Evolutionary conservation across 495 filamentous ascomycete species (phyloP).

Genomic region (Chaetomium fimeti): DNA sequence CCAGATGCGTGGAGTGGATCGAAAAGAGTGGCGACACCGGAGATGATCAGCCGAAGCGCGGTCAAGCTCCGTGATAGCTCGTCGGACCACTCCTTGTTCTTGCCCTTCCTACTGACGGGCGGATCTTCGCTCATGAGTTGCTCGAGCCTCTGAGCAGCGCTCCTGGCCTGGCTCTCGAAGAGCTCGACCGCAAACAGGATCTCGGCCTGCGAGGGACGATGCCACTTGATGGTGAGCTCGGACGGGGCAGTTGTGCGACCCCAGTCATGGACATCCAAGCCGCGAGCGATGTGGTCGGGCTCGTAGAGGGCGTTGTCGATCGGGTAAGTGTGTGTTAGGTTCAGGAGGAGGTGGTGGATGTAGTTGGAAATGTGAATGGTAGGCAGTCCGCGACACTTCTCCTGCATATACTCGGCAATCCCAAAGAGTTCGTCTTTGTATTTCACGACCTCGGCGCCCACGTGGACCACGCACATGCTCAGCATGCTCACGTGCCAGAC

Average conservation of each 20-base stretch:
- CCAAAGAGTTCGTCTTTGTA: conserved; percentile 86
- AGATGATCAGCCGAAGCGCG: conserved; percentile 78
- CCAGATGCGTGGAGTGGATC: conserved; percentile 69
- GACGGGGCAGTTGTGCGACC: conserved; percentile 66
- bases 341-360: conserved; percentile 97
- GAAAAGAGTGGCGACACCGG: conserved; percentile 84
- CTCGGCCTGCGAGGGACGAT: conserved; percentile 75
- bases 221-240: conserved; percentile 84
- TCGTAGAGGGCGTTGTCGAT: conserved; percentile 85
- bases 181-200: conserved; percentile 84
- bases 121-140: conserved; percentile 77
- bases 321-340: conserved; percentile 89
- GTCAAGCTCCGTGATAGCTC: conserved; percentile 88
- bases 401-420: conserved; percentile 92
- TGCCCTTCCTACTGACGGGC: conserved; percentile 86
- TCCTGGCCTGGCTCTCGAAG: conserved; percentile 73
- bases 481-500: conserved; percentile 98
- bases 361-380: conserved; percentile 96
- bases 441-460: conserved; percentile 81
- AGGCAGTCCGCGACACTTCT: conserved; percentile 87
- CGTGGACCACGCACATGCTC: conserved; percentile 97
- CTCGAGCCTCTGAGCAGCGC: conserved; percentile 56
- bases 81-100: conserved; percentile 97
- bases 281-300: conserved; percentile 53
- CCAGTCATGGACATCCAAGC: conserved; percentile 69